Base-by-base conservation (phyloP, 164 flowering plant genomes). In the Pachysandra terminalis region DNA sequence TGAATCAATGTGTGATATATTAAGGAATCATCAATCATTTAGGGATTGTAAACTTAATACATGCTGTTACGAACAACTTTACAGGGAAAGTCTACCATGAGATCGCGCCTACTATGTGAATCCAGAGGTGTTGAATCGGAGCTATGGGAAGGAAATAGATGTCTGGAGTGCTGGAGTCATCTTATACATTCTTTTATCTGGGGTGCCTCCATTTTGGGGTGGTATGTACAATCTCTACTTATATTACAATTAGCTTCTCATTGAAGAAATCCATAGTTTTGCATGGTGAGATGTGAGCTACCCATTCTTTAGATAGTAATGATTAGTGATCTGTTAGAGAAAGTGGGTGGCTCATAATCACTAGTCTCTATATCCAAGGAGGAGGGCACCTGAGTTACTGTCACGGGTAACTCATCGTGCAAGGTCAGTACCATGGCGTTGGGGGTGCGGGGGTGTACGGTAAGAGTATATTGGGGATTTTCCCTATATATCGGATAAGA, bases 101-200 rank as follows among this genome's bases (percentile, higher is more conserved):
- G 13, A 48, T 93, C 27, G 97, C 74, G 94, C 98, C 17, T 93
- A 85, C 71, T 93, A 93, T 76, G 86, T 93, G 57, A 96, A 97
- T 1, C 98, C 98, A 25, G 98, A 90, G 74, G 97, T 93, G 32
- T 62, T 93, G 75, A 68, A 57, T 8, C 74, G 81, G 40, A 75
- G 60, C 52, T 93, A 93, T 63, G 97, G 97, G 48, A 90, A 90
- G 78, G 98, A 93, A 77, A 82, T 85, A 9, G 98, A 93, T 75
- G 88, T 93, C 9, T 93, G 98, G 98, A 93, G 98, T 82, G 95
- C 98, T 56, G 98, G 98, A 55, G 86, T 93, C 74, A 93, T 93
- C 41, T 69, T 93, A n/a, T 93, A 90, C 75, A 85, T 93, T 72
- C 96, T 93, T 74, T 74, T 93, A 19, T 61, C 90, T 75, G 98